Percentiles rank a stretch among this genome's conserved stretches.
Conservation (phyloP, 2,329 filamentous ascomycete species). For the Talaromyces sp. region DNA sequence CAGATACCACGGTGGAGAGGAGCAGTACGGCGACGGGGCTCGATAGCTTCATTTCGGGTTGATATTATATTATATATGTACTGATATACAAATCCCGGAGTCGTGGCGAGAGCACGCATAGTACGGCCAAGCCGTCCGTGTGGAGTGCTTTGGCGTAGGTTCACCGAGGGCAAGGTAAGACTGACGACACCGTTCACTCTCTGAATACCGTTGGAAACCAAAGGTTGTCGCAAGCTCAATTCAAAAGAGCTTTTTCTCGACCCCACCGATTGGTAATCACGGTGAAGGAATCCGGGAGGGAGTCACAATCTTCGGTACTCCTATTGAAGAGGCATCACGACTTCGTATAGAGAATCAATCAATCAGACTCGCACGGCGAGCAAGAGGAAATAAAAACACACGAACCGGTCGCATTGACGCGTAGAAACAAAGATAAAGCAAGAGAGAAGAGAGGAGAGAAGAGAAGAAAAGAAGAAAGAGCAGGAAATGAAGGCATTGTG, state of each 20-base stretch:
- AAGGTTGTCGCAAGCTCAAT: not conserved
- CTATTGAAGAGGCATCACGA: not conserved
- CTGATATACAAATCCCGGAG: not conserved
- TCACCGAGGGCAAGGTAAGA: constrained; percentile 1
- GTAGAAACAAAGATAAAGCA: not conserved
- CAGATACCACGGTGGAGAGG: constrained; percentile 10
- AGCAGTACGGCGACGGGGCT: constrained; percentile 6
- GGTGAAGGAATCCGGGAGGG: not conserved
- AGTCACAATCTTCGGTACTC: not conserved
- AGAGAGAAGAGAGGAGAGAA: not conserved
- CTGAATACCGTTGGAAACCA: not conserved
- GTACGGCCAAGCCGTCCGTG: not conserved
- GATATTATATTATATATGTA: not conserved
- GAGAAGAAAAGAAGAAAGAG: not conserved
- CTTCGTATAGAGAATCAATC: not conserved
- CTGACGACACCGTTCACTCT: constrained; percentile 13
- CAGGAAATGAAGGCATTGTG: constrained; percentile 2
- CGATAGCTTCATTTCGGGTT: constrained; percentile 16
- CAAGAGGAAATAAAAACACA: not conserved
- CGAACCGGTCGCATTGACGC: constrained; percentile 14
- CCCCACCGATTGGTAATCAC: not conserved
- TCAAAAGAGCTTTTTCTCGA: not conserved
- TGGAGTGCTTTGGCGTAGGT: not conserved
- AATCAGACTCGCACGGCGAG: constrained; percentile 1
- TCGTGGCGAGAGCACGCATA: not conserved